Evolutionary conservation across 2,329 filamentous ascomycete species (phyloP).

Genomic region (Xylaria polymorpha): DNA sequence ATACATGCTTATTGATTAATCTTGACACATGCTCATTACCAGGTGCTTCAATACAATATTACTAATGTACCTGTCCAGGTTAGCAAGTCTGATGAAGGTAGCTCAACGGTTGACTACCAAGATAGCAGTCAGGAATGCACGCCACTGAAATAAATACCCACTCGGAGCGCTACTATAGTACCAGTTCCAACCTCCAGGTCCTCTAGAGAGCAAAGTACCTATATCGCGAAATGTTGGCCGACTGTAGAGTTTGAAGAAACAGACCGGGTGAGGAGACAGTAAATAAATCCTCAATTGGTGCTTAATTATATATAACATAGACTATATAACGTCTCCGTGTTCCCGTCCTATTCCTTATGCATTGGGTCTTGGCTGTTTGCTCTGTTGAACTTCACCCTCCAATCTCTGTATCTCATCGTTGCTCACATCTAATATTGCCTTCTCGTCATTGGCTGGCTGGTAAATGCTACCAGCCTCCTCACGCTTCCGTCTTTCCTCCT

Average conservation of each 20-base stretch:
- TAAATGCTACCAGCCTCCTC: constrained; percentile 39
- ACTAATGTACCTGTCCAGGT: background rate
- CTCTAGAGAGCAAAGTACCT: background rate
- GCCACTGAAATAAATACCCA: constrained; percentile 10
- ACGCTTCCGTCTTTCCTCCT: constrained; percentile 44
- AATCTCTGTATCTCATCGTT: constrained; percentile 40
- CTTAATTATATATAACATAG: background rate
- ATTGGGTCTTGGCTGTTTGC: constrained; percentile 20
- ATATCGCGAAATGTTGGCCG: background rate
- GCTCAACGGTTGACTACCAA: background rate
- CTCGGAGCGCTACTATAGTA: background rate
- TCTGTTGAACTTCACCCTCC: constrained; percentile 35
- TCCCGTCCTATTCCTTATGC: constrained; percentile 4
- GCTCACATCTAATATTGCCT: constrained; percentile 21
- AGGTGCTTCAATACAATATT: background rate
- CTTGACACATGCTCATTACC: background rate
- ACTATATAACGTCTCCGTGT: background rate
- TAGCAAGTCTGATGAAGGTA: background rate
- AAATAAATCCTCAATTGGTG: background rate
- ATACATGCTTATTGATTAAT: background rate
- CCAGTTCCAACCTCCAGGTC: no score
- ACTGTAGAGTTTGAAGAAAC: background rate
- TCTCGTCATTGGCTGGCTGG: constrained; percentile 21
- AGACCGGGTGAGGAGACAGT: background rate
- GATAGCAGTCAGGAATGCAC: background rate